phyloP scores from a whole-genome alignment of 495 filamentous ascomycete genomes.

The Hypoxylon perforatum region DNA sequence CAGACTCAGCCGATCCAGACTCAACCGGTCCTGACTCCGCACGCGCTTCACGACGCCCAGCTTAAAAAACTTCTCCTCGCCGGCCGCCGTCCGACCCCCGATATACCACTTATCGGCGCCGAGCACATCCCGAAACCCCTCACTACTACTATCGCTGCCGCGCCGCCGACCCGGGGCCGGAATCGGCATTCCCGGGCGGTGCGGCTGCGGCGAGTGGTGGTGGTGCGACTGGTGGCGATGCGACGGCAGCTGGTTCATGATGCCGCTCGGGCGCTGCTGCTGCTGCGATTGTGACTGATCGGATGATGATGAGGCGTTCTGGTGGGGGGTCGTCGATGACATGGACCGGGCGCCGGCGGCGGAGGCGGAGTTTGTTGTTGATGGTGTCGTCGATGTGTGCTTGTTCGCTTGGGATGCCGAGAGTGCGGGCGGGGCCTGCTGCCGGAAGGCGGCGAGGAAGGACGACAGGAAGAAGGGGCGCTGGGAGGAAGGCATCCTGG shows the following conservation, averaged over 20 bases:
- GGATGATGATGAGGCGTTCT: constrained; percentile 47
- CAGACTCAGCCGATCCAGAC: constrained; percentile 67
- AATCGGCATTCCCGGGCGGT: constrained; percentile 52
- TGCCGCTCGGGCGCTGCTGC: constrained; percentile 49
- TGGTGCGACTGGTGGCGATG: constrained; percentile 31
- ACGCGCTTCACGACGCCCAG: constrained; percentile 66
- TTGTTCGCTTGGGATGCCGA: constrained; percentile 57
- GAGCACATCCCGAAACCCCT: constrained; percentile 79
- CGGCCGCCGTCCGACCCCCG: constrained; percentile 82
- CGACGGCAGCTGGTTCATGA: constrained; percentile 58
- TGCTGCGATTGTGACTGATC: constrained; percentile 50
- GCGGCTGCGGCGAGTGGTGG: constrained; percentile 27
- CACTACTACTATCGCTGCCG: constrained; percentile 81
- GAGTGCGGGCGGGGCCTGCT: constrained; percentile 50
- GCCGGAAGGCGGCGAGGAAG: constrained; percentile 86
- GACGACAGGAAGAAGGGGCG: constrained; percentile 83
- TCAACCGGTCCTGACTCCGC: constrained; percentile 65
- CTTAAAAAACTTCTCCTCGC: constrained; percentile 89
- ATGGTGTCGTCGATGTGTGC: constrained; percentile 48
- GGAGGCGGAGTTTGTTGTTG: constrained; percentile 38
- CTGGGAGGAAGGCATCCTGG: constrained; percentile 73
- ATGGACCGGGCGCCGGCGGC: constrained; percentile 54
- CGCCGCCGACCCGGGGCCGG: constrained; percentile 64
- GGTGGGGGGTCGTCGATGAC: constrained; percentile 49
- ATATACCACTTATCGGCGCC: constrained; percentile 88